Evolutionary conservation across 306 rosid genomes (phyloP), one percentile per base, ranked within the genome.

Genomic region (Quercus robur): DNA sequence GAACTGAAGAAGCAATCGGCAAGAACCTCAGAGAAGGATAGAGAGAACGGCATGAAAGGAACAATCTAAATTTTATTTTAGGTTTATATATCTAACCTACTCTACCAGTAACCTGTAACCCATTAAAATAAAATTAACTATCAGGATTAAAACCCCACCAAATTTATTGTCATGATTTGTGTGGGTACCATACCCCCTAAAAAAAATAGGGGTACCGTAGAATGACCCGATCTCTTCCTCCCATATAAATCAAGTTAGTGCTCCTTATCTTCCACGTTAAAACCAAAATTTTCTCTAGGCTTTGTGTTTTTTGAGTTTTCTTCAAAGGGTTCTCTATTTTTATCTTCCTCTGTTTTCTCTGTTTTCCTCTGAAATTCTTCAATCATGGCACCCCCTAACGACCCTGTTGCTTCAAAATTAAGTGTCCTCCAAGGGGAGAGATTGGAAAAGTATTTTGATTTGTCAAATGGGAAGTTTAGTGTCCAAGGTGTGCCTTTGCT

Each of bases 301-400:
- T 25, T 70, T 25, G 61, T 67, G 54, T 70, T 54, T 5, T 73
- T 77, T 59, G 17, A 49, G 17, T 28, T 20, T 52, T 77, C 28
- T 66, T 44, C 63, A 44, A 23, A 44, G 30, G 23, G 26, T 19
- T 64, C 62, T 71, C 38, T 13, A 3, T 5, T 2, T 3, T 26
- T 33, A 54, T 78, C 49, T 23, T 54, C 23, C 77, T n/a, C 56
- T 41, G 2, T 23, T 62, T 5, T 35, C 52, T 35, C 25, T 5
- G 8, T 54, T n/a, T 77, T 26, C 5, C 79, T 75, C 68, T 79
- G 70, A 54, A 75, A 33, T 67, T 41, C 81, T 66, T 70, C 56
- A 8, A 57, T 72, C 81, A 91, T 94, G 98, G 91, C 92, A 76
- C 88, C 97, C 8, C 88, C 89, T 2, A 85, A 90, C n/a, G 87